Conservation (phyloP, 2,329 filamentous ascomycete genomes). For the Plectosphaerella plurivora region DNA sequence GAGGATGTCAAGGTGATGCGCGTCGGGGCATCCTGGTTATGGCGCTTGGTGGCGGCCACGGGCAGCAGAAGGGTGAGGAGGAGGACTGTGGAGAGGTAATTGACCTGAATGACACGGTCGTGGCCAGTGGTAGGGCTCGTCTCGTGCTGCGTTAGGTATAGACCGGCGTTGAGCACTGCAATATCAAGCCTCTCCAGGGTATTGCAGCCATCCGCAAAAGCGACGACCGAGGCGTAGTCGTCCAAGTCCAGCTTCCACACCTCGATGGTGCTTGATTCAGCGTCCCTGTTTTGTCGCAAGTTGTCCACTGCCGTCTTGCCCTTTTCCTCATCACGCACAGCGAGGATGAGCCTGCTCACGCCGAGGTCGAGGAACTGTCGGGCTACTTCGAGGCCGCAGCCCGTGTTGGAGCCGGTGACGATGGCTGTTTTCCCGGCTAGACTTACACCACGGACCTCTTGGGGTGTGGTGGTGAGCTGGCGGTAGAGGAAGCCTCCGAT, state of each 20-base stretch:
- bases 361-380: constrained; percentile 24
- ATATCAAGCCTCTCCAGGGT: constrained; percentile 31
- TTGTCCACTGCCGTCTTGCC: background rate
- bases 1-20: constrained; percentile 19
- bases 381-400: constrained; percentile 27
- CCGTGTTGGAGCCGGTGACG: constrained; percentile 28
- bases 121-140: constrained; percentile 20
- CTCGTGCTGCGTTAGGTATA: constrained; percentile 14
- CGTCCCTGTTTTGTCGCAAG: constrained; percentile 29
- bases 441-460: background rate
- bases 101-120: constrained; percentile 44
- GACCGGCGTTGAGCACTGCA: constrained; percentile 29
- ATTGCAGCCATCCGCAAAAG: constrained; percentile 27
- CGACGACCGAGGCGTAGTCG: constrained; percentile 30
- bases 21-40: constrained; percentile 9
- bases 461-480: constrained; percentile 1
- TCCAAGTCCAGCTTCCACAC: constrained; percentile 37
- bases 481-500: constrained; percentile 4
- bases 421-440: constrained; percentile 18
- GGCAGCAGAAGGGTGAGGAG: constrained; percentile 42
- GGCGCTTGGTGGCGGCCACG: constrained; percentile 28
- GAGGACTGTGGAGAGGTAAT: constrained; percentile 47
- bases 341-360: background rate
- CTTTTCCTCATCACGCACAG: background rate
- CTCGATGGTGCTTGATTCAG: constrained; percentile 30